These are phyloP conservation scores for Neurospora sp. DNA, from an alignment of 495 filamentous ascomycete species.

Conservation along the genomic window DNA sequence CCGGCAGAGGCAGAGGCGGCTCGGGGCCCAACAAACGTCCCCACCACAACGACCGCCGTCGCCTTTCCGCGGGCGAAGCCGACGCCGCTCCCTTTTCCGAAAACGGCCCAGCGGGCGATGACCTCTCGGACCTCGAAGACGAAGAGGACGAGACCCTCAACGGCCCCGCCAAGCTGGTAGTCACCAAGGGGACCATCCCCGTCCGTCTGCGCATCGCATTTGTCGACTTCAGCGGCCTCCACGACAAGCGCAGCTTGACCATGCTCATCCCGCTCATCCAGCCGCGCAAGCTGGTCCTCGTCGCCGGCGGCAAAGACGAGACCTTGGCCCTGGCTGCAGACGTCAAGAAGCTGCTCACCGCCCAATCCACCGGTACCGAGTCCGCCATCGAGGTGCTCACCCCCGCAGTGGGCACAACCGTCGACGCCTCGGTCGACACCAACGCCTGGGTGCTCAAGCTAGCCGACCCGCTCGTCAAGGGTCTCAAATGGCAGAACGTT, in stretches of 20 bases:
- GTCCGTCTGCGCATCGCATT: conserved; percentile 69
- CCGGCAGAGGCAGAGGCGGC: conserved; percentile 22
- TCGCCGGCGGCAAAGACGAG: conserved; percentile 69
- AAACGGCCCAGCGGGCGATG: conserved; percentile 34
- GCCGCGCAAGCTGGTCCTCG: conserved; percentile 83
- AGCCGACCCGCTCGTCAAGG: conserved; percentile 67
- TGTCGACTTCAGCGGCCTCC: conserved; percentile 85
- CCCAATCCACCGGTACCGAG: conserved; percentile 31
- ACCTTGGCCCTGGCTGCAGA: conserved; percentile 67
- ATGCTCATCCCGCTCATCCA: conserved; percentile 94
- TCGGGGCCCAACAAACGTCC: conserved; percentile 28
- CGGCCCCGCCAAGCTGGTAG: conserved; percentile 66
- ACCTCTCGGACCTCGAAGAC: conserved; percentile 44
- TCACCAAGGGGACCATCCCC: conserved; percentile 46
- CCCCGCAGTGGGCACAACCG: conserved; percentile 53
- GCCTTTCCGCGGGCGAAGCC: conserved; percentile 28
- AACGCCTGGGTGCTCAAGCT: conserved; percentile 95
- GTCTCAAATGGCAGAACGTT: conserved; percentile 90
- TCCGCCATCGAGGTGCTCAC: conserved; percentile 59
- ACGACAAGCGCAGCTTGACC: conserved; percentile 83
- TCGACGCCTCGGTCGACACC: conserved; percentile 92
- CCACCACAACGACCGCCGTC: conserved; percentile 21
- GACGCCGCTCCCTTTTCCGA: conserved; percentile 27
- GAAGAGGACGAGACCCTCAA: conserved; percentile 44
- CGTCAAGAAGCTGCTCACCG: conserved; percentile 64